phyloP scores from a whole-genome alignment of 768 basidiomycete species.

The Lanmaoa rubissima region DNA sequence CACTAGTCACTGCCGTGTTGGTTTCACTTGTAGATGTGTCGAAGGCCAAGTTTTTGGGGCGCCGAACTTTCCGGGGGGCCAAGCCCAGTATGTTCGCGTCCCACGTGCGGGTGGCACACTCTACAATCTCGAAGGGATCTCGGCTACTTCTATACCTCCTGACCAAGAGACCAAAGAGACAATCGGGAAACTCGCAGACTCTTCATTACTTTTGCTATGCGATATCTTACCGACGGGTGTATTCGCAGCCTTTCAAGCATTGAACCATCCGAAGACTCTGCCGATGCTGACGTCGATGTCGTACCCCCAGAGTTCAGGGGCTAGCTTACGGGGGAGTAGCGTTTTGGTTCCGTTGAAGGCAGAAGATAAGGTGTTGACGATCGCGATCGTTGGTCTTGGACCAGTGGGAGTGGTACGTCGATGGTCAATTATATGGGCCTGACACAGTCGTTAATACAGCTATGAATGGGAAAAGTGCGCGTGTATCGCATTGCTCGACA shows the following conservation, averaged over 20 bases:
- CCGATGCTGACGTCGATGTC: constrained; percentile 57
- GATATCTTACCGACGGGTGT: constrained; percentile 82
- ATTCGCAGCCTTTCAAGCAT: constrained; percentile 69
- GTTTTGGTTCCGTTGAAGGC: constrained; percentile 31
- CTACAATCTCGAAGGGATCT: constrained; percentile 56
- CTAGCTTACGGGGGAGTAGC: constrained; percentile 4
- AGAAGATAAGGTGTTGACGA: constrained; percentile 52
- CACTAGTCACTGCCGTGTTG: constrained; percentile 64
- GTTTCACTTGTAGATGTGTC: constrained; percentile 70
- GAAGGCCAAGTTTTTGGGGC: constrained; percentile 64
- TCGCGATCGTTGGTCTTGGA: constrained; percentile 73
- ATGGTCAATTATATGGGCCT: neutral
- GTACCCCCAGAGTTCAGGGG: constrained; percentile 46
- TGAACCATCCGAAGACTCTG: constrained; percentile 69
- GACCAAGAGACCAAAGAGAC: constrained; percentile 35
- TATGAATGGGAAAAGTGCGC: constrained; percentile 45
- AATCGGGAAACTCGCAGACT: constrained; percentile 50
- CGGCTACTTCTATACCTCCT: constrained; percentile 10
- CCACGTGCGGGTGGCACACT: constrained; percentile 80
- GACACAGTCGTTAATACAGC: neutral
- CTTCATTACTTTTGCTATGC: constrained; percentile 66
- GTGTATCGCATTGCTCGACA: constrained; percentile 60
- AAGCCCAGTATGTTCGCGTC: constrained; percentile 77
- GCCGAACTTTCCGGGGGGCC: constrained; percentile 64
- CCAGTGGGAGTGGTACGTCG: constrained; percentile 66